Conservation (phyloP, 2,329 filamentous ascomycete species). For the Fusarium sp. region DNA sequence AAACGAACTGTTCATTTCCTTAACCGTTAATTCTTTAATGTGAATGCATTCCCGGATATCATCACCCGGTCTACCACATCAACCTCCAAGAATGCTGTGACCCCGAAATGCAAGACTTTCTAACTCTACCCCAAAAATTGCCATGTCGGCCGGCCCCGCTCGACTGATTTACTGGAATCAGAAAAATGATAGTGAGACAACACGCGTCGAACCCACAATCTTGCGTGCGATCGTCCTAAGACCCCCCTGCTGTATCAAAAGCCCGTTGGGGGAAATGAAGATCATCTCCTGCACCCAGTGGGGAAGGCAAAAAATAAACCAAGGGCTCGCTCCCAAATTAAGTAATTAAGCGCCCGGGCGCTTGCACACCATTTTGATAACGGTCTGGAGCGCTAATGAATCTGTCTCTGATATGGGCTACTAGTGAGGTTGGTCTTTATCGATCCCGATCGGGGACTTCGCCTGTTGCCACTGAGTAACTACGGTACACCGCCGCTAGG, state of each 20-base stretch:
- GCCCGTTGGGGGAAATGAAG: constrained; percentile 44
- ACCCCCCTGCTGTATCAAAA: constrained; percentile 27
- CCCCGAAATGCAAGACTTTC: constrained; percentile 29
- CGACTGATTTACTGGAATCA: not conserved
- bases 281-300: constrained; percentile 40
- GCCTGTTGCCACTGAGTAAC: constrained; percentile 20
- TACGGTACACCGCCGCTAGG: not conserved
- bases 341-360: constrained; percentile 37
- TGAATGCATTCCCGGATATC: constrained; percentile 11
- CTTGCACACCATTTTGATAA: constrained; percentile 28
- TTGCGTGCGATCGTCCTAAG: constrained; percentile 26
- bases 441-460: constrained; percentile 38
- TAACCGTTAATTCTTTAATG: not conserved
- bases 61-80: constrained; percentile 21
- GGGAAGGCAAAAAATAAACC: not conserved
- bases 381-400: constrained; percentile 19
- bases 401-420: constrained; percentile 32
- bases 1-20: not conserved
- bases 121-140: constrained; percentile 10
- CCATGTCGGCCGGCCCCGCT: constrained; percentile 31
- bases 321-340: too few species aligned
- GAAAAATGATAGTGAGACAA: constrained; percentile 30
- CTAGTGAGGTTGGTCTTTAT: constrained; percentile 5
- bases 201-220: constrained; percentile 42
- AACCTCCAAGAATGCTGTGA: constrained; percentile 18